These are phyloP conservation scores for Cytidiella melzeri DNA, from an alignment of 768 basidiomycete species.

Conservation along the genomic window DNA sequence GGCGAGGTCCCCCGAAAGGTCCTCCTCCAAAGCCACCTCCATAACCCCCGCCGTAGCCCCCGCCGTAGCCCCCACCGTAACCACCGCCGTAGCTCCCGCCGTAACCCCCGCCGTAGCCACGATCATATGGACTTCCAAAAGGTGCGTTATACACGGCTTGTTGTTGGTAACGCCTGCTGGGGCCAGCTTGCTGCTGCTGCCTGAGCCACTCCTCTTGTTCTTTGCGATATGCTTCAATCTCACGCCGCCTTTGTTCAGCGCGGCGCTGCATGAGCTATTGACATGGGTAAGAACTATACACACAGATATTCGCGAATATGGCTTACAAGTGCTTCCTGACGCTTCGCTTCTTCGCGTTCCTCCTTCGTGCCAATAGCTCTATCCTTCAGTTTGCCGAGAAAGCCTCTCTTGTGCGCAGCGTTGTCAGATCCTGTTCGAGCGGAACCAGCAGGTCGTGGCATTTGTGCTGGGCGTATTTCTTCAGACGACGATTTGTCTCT, in stretches of 20 bases:
- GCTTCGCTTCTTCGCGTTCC: conserved; percentile 45
- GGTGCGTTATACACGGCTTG: conserved; percentile 22
- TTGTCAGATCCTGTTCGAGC: neutral
- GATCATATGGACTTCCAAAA: conserved; percentile 12
- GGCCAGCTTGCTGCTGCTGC: neutral
- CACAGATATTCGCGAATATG: neutral
- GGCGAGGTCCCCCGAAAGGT: conserved; percentile 23
- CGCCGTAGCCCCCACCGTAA: neutral
- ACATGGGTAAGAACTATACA: neutral
- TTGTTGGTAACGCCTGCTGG: conserved; percentile 6
- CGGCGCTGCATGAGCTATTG: conserved; percentile 16
- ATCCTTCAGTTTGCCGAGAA: conserved; percentile 59
- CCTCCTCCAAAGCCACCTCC: conserved; percentile 25
- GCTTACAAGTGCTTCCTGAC: conserved; percentile 20
- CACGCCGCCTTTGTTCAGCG: conserved; percentile 12
- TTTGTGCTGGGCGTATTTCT: neutral
- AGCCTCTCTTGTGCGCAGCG: conserved; percentile 31
- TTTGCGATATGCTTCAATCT: conserved; percentile 9
- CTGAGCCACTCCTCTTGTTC: conserved; percentile 9
- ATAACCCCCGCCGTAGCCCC: conserved; percentile 12
- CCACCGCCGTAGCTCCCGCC: neutral
- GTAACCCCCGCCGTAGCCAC: neutral
- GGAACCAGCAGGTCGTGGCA: neutral
- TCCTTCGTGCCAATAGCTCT: conserved; percentile 59
- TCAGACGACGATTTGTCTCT: neutral